Evolutionary conservation across 1,139 yeast genomes (phyloP).

Genomic region (Nakaseomyces nivariensis): DNA sequence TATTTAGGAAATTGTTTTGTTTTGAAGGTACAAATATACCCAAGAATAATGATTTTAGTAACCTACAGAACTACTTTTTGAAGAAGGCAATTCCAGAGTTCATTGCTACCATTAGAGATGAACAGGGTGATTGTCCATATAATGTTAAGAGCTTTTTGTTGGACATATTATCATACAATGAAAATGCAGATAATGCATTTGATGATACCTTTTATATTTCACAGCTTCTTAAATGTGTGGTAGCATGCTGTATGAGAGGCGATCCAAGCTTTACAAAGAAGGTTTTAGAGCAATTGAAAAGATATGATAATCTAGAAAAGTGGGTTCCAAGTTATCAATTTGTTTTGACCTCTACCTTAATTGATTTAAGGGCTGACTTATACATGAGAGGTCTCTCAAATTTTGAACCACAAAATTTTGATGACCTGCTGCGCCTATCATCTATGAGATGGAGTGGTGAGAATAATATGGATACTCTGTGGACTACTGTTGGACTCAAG

Average conservation of each 20-base stretch:
- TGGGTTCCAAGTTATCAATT: slow-evolving; percentile 76
- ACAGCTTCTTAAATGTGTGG: slow-evolving; percentile 47
- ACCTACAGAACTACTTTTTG: slow-evolving; percentile 55
- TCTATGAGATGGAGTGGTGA: slow-evolving; percentile 23
- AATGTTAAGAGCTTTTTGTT: slow-evolving; percentile 54
- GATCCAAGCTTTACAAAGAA: slow-evolving; percentile 33
- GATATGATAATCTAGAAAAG: slow-evolving; percentile 71
- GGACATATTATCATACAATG: slow-evolving; percentile 72
- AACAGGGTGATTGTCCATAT: slow-evolving; percentile 56
- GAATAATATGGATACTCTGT: slow-evolving; percentile 15
- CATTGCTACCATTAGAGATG: slow-evolving; percentile 50
- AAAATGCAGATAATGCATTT: slow-evolving; percentile 69
- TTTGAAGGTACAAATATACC: slow-evolving; percentile 62
- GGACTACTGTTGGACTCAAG: slow-evolving; percentile 21
- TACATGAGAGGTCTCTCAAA: slow-evolving; percentile 44
- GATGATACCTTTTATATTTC: slow-evolving; percentile 65
- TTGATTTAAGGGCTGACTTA: slow-evolving; percentile 46
- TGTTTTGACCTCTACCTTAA: slow-evolving; percentile 45
- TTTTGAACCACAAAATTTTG: slow-evolving; percentile 31
- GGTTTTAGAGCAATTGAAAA: slow-evolving; percentile 51
- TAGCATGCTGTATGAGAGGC: slow-evolving; percentile 35
- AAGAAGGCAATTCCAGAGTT: slow-evolving; percentile 61
- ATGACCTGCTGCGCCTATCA: slow-evolving; percentile 18
- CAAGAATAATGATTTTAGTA: slow-evolving; percentile 66
- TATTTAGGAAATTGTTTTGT: slow-evolving; percentile 64